Evolutionary conservation across 2,329 filamentous ascomycete species (phyloP).

Genomic region (Cercospora berteroae): DNA sequence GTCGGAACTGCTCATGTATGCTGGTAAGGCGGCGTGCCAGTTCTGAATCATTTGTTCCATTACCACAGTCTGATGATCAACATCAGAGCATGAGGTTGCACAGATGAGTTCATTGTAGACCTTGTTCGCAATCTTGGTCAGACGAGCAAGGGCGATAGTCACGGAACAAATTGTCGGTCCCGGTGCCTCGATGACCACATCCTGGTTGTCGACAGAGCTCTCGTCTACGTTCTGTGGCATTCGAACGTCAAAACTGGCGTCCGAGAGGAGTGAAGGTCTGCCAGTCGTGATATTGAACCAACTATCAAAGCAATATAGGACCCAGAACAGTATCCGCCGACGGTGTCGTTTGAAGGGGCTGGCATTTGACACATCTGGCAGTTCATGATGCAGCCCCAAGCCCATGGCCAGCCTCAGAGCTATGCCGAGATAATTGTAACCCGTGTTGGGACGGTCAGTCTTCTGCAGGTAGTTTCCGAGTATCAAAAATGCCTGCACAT

Average conservation of each 20-base stretch:
- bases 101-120: conserved; percentile 22
- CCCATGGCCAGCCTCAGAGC: conserved; percentile 53
- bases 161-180: conserved; percentile 23
- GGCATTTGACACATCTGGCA: conserved; percentile 25
- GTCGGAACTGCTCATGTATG: conserved; percentile 20
- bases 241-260: conserved; percentile 17
- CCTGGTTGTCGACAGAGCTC: background rate
- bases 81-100: conserved; percentile 14
- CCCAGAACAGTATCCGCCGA: conserved; percentile 28
- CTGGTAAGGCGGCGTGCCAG: conserved; percentile 24
- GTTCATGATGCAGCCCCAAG: conserved; percentile 51
- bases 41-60: conserved; percentile 26
- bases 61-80: conserved; percentile 19
- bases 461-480: conserved; percentile 53
- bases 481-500: conserved; percentile 22
- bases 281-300: conserved; percentile 37
- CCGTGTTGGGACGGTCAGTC: conserved; percentile 52
- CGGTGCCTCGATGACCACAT: conserved; percentile 6
- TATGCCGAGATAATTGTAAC: conserved; percentile 53
- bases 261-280: conserved; percentile 28
- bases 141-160: conserved; percentile 23
- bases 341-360: conserved; percentile 11
- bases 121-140: conserved; percentile 27
- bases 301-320: conserved; percentile 36
- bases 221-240: conserved; percentile 19